These are phyloP conservation scores for Rauvolfia tetraphylla DNA, from an alignment of 257 asterid genomes.

Conservation along the genomic window DNA sequence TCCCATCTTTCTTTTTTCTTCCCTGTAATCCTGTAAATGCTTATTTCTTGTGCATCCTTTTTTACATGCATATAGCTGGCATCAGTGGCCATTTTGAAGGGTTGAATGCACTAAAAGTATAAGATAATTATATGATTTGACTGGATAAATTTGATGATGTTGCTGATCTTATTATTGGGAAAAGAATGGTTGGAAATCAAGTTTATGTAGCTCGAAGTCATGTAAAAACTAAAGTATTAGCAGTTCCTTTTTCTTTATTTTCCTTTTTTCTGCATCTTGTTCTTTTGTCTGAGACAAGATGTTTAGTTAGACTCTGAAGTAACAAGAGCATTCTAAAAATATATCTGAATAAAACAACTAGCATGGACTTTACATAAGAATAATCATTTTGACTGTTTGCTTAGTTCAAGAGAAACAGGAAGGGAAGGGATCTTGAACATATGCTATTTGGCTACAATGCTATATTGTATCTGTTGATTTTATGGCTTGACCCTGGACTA, in stretches of 20 bases:
- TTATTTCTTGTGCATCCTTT: background rate
- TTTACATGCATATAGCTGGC: background rate
- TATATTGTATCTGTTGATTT: background rate
- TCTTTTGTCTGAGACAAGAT: too few species aligned
- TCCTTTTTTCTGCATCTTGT: background rate
- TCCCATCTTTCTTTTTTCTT: conserved; percentile 1
- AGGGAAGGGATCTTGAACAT: too few species aligned
- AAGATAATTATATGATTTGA: background rate
- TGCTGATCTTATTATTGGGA: background rate
- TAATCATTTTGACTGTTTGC: too few species aligned
- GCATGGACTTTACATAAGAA: too few species aligned
- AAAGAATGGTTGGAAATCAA: background rate
- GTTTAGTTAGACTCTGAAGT: too few species aligned
- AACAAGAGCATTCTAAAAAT: too few species aligned
- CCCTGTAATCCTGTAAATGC: too few species aligned
- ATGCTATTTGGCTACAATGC: too few species aligned
- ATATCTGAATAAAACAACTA: too few species aligned
- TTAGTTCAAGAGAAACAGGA: too few species aligned
- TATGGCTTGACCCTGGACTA: background rate
- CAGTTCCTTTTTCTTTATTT: background rate
- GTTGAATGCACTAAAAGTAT: background rate
- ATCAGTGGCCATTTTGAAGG: background rate
- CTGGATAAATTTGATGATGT: background rate
- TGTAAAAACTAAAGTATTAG: too few species aligned
- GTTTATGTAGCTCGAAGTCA: too few species aligned